phyloP scores from a whole-genome alignment of 106 monocot genomes.

The Acorus calamus region DNA sequence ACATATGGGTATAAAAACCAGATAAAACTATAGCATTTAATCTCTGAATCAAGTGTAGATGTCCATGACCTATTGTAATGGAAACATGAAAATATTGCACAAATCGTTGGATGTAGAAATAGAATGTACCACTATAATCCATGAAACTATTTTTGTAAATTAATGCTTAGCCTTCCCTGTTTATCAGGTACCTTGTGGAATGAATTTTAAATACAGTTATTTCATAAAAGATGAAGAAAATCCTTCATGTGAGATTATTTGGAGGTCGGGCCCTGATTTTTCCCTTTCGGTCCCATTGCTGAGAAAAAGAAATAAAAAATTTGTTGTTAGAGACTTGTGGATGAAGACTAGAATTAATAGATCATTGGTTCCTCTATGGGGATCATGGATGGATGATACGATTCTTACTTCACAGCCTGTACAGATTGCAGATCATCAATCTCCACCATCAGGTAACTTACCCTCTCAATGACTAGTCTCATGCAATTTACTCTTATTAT shows the following conservation, averaged over 20 bases:
- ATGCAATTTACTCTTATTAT: conserved; percentile 8
- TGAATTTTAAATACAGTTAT: conserved; percentile 58
- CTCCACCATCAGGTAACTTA: conserved; percentile 34
- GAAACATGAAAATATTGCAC: no score
- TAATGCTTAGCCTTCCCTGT: background rate
- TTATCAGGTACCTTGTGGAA: conserved; percentile 68
- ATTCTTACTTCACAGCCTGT: conserved; percentile 10
- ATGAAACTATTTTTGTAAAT: background rate
- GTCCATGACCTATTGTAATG: no score
- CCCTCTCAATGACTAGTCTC: background rate
- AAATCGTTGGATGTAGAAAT: no score
- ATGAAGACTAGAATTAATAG: conserved; percentile 29
- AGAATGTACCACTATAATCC: no score
- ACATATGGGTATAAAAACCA: no score
- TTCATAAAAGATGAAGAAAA: conserved; percentile 30
- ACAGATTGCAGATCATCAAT: conserved; percentile 10
- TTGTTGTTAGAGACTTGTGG: conserved; percentile 80
- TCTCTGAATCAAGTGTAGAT: no score
- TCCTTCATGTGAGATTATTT: conserved; percentile 26
- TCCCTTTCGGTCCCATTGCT: conserved; percentile 57
- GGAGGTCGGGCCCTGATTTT: conserved; percentile 76
- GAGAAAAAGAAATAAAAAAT: conserved; percentile 31
- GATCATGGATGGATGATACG: conserved; percentile 53
- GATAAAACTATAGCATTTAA: no score
- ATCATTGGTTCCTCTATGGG: conserved; percentile 47